Percentiles rank a stretch among this genome's conserved stretches.
These are phyloP conservation scores for Aspergillus sp. DNA, from an alignment of 2,329 filamentous ascomycete genomes.

Conservation along the genomic window DNA sequence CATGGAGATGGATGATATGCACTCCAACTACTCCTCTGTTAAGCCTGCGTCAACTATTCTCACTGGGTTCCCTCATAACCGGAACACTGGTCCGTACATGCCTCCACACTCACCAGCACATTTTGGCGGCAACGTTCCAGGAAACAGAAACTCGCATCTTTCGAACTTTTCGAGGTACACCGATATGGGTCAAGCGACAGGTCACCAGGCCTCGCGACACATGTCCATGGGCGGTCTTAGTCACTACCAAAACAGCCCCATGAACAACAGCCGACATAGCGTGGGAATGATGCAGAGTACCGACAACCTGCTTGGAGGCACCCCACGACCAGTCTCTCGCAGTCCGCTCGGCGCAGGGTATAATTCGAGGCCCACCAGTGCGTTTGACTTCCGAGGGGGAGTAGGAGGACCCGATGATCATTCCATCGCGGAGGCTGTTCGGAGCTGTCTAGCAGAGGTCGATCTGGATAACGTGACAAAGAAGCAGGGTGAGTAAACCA, in stretches of 20 bases:
- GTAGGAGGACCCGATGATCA: constrained; percentile 66
- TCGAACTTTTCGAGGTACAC: constrained; percentile 62
- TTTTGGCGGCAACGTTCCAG: constrained; percentile 51
- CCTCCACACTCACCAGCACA: constrained; percentile 76
- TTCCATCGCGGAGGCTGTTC: constrained; percentile 79
- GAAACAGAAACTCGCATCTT: constrained; percentile 64
- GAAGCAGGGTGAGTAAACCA: constrained; percentile 65
- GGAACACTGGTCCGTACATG: constrained; percentile 60
- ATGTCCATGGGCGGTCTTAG: constrained; percentile 58
- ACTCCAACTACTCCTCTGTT: constrained; percentile 89
- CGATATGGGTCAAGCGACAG: constrained; percentile 49
- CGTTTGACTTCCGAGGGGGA: constrained; percentile 54
- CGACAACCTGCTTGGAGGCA: constrained; percentile 39
- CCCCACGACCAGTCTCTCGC: constrained; percentile 32
- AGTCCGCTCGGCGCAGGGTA: constrained; percentile 46
- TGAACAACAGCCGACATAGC: constrained; percentile 35
- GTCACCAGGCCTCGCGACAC: constrained; percentile 41
- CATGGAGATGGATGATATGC: constrained; percentile 94
- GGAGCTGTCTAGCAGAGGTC: constrained; percentile 75
- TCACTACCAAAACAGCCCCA: constrained; percentile 37
- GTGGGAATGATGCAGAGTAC: constrained; percentile 40
- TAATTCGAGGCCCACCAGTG: constrained; percentile 49
- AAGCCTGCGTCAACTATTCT: constrained; percentile 81
- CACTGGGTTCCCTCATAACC: constrained; percentile 69
- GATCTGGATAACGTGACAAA: constrained; percentile 97